These are phyloP conservation scores for Dianthus caryophyllus DNA, from an alignment of 148 eudicot genomes.

Conservation along the genomic window DNA sequence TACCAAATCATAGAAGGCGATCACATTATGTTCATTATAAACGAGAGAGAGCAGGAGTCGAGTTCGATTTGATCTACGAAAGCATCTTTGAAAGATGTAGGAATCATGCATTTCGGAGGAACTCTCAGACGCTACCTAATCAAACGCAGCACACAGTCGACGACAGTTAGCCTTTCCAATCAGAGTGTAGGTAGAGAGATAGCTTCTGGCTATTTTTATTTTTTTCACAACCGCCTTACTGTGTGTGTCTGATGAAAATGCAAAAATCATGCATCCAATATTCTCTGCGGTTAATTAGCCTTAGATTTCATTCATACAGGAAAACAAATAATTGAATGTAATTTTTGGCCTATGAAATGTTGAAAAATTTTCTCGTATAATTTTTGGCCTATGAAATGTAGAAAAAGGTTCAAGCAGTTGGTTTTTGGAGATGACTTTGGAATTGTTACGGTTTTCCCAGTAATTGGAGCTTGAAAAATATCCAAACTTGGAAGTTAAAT, in stretches of 20 bases:
- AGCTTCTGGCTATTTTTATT: not conserved
- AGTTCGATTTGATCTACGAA: slow-evolving; percentile 81
- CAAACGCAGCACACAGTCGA: slow-evolving; percentile 31
- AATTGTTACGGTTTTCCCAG: too few relatives aligned
- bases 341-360: not conserved
- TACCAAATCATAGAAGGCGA: slow-evolving; percentile 93
- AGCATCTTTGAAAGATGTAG: too few relatives aligned
- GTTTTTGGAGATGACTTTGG: too few relatives aligned
- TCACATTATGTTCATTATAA: slow-evolving; percentile 78
- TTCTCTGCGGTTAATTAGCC: slow-evolving; percentile 8
- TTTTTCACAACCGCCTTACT: not conserved
- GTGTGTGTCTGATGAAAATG: slow-evolving; percentile 24
- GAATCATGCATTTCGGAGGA: too few relatives aligned
- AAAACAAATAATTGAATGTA: not conserved
- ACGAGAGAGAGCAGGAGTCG: slow-evolving; percentile 88
- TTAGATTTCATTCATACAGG: not conserved
- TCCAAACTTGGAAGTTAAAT: too few relatives aligned
- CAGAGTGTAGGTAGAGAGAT: slow-evolving; percentile 13
- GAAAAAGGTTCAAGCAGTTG: too few relatives aligned
- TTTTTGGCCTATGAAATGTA: too few relatives aligned
- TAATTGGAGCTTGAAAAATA: too few relatives aligned
- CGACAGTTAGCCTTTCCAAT: slow-evolving; percentile 9
- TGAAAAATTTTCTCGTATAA: not conserved
- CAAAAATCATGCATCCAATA: slow-evolving; percentile 4
- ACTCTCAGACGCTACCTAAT: slow-evolving; percentile 61